phyloP scores from a whole-genome alignment of 768 basidiomycete species.

The Ramaria sp. region DNA sequence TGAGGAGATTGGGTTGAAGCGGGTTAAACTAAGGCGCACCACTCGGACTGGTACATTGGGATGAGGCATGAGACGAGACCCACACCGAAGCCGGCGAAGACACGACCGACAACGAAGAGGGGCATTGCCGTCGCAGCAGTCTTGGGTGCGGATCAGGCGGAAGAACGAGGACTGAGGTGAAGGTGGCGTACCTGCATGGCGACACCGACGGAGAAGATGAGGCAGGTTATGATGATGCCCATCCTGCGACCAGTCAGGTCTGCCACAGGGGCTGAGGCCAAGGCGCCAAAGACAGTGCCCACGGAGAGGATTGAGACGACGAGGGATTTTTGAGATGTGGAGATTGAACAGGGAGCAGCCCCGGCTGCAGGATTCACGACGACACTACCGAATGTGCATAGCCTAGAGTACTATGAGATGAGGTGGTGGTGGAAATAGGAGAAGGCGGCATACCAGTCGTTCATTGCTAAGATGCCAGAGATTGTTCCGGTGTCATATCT shows the following conservation, averaged over 20 bases:
- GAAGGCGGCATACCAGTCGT: conserved; percentile 38
- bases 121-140: conserved; percentile 40
- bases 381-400: conserved; percentile 11
- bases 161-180: neutral
- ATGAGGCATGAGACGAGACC: conserved; percentile 64
- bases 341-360: conserved; percentile 16
- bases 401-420: conserved; percentile 9
- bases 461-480: conserved; percentile 63
- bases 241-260: conserved; percentile 42
- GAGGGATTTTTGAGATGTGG: conserved; percentile 29
- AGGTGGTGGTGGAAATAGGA: conserved; percentile 20
- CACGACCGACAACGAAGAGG: conserved; percentile 61
- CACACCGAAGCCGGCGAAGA: conserved; percentile 74
- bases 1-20: neutral
- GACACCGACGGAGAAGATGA: conserved; percentile 53
- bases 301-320: conserved; percentile 65
- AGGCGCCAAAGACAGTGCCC: conserved; percentile 75
- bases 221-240: conserved; percentile 35
- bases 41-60: conserved; percentile 50
- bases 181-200: conserved; percentile 36
- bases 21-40: conserved; percentile 24
- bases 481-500: conserved; percentile 80
- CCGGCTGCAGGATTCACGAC: conserved; percentile 23
- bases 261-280: conserved; percentile 41
- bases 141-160: conserved; percentile 1